Base-by-base conservation (phyloP, 73 alveolate genomes). In the Stentor roeselii region DNA sequence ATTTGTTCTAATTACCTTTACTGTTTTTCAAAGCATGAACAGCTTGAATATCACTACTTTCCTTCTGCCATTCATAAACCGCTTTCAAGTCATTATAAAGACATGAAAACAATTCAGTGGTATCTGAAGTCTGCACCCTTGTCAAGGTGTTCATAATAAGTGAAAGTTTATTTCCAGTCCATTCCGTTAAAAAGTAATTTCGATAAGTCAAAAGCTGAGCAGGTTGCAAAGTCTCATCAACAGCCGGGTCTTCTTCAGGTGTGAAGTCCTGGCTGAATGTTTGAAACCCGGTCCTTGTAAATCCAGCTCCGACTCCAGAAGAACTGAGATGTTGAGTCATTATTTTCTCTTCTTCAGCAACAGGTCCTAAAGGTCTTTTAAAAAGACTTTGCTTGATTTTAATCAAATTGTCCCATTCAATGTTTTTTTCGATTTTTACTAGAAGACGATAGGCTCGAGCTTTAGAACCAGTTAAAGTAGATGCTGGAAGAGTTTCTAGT, bases 1-100 rank as follows among this genome's bases (percentile, higher is more conserved):
- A 67, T 67, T n/a, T 15, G 21, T 67, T 67, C 80, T 67, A 67
- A 32, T 41, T 14, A 36, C 38, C 75, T 37, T 40, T 78, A 36
- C 84, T 84, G 67, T 59, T 82, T 78, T 58, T 86, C 0, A 32
- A 0, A 30, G n/a, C 80, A 21, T 67, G 80, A 14, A 21, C 41
- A 21, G 37, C 37, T 21, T 67, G 41, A 30, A 67, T 67, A 21
- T 67, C 80, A 1, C 41, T 86, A 61, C 83, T 90, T 59, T 89
- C 92, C 30, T 86, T 86, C 42, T 89, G 92, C 94, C 94, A 89
- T 0, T 89, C 92, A 31, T 85, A 85, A 0, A 89, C 87, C 3
- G 88, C 39, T 59, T 89, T 89, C 2, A 89, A 89, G 75, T 89
- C 94, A 3, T 74, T 80, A 86, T 41, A 78, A 21, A 89, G 89